Conservation (phyloP, 495 filamentous ascomycete genomes). For the Cercophora samala region DNA sequence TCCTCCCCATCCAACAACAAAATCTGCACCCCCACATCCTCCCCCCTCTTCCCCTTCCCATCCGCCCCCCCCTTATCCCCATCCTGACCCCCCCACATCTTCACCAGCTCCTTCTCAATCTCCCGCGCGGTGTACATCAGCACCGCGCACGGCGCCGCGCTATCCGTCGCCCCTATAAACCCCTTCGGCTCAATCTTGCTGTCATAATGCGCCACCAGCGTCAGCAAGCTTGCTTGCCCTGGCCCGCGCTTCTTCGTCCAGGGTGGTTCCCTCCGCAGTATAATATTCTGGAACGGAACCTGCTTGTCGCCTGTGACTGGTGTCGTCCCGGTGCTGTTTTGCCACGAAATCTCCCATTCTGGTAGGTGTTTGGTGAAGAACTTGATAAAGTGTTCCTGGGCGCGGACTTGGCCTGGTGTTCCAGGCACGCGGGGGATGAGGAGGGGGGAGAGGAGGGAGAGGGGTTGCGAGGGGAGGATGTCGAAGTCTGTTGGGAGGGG, state of each 20-base stretch:
- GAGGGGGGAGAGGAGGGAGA: constrained; percentile 69
- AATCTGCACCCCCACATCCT: constrained; percentile 71
- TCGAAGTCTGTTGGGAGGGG: constrained; percentile 65
- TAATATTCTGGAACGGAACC: constrained; percentile 77
- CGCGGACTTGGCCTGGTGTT: constrained; percentile 62
- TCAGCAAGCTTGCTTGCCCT: constrained; percentile 68
- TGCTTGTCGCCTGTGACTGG: constrained; percentile 61
- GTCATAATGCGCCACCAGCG: constrained; percentile 93
- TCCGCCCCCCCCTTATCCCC: constrained; percentile 32
- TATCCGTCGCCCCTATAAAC: constrained; percentile 87
- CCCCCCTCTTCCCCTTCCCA: constrained; percentile 25
- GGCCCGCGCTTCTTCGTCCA: constrained; percentile 50
- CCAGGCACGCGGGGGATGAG: constrained; percentile 80
- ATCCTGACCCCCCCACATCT: constrained; percentile 38
- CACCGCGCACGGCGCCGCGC: constrained; percentile 84
- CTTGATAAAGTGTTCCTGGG: constrained; percentile 70
- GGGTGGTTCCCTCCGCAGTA: constrained; percentile 77
- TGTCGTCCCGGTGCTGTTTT: constrained; percentile 76
- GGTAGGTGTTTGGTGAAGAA: constrained; percentile 72
- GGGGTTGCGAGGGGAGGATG: constrained; percentile 51
- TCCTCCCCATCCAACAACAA: constrained; percentile 89
- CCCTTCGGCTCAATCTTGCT: constrained; percentile 69
- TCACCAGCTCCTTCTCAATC: constrained; percentile 41
- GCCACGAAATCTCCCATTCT: constrained; percentile 71
- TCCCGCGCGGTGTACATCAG: constrained; percentile 61